Conservation (phyloP, 495 filamentous ascomycete genomes). For the Monascus purpureus region DNA sequence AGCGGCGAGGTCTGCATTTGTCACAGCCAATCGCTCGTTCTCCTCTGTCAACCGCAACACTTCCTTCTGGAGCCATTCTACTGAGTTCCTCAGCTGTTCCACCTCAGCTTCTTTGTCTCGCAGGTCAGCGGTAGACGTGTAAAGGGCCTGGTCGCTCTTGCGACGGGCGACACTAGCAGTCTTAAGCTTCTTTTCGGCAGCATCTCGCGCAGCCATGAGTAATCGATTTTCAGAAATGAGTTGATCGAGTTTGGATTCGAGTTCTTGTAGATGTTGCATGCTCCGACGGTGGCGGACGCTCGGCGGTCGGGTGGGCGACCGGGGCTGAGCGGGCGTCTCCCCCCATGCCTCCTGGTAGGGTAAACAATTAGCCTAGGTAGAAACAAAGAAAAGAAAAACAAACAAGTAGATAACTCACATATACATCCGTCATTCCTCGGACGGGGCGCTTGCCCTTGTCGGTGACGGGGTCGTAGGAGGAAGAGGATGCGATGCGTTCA, state of each 20-base stretch:
- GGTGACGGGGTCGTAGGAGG: conserved; percentile 58
- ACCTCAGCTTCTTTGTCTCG: conserved; percentile 61
- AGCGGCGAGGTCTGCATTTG: conserved; percentile 51
- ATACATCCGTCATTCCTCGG: conserved; percentile 84
- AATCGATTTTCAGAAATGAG: conserved; percentile 67
- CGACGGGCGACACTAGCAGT: conserved; percentile 40
- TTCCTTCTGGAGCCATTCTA: conserved; percentile 69
- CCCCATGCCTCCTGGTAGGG: conserved; percentile 74
- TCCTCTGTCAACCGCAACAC: conserved; percentile 56
- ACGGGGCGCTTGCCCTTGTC: conserved; percentile 77
- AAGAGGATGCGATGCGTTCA: conserved; percentile 40
- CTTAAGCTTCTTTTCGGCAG: conserved; percentile 48
- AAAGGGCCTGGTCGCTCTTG: conserved; percentile 41
- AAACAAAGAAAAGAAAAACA: conserved; percentile 6
- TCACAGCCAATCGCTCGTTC: conserved; percentile 57
- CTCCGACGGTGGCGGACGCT: conserved; percentile 92
- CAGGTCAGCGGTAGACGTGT: conserved; percentile 40
- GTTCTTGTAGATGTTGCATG: conserved; percentile 80
- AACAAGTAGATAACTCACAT: conserved; percentile 49
- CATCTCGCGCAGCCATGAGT: conserved; percentile 55
- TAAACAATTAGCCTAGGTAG: conserved; percentile 14
- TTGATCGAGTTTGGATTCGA: conserved; percentile 63
- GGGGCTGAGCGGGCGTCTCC: conserved; percentile 78
- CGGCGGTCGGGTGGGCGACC: conserved; percentile 87
- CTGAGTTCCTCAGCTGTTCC: conserved; percentile 57